These are phyloP conservation scores for Perilla frutescens DNA, from an alignment of 257 asterid species.

Conservation along the genomic window DNA sequence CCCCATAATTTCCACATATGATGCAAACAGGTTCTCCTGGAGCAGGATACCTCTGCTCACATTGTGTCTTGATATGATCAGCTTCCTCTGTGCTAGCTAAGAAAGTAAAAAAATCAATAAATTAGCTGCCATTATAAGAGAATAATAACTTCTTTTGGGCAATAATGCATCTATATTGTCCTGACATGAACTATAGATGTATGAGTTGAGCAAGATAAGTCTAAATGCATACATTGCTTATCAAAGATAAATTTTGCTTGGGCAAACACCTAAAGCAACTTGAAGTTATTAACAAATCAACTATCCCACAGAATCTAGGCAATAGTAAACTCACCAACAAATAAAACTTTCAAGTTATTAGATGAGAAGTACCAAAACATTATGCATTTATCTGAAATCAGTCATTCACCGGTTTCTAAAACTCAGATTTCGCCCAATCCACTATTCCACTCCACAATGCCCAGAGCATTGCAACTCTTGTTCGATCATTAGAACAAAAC, in stretches of 20 bases:
- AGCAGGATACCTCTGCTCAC: constrained; percentile 77
- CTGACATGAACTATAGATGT: constrained; percentile 23
- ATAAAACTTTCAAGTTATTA: neutral
- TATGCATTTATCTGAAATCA: neutral
- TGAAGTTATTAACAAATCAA: constrained; percentile 8
- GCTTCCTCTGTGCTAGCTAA: constrained; percentile 49
- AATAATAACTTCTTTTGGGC: constrained; percentile 8
- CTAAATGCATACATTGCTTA: constrained; percentile 3
- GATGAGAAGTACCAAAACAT: constrained; percentile 11
- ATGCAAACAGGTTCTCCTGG: constrained; percentile 86
- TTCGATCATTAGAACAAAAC: constrained; percentile 8
- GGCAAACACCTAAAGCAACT: neutral
- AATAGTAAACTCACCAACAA: neutral
- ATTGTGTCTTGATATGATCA: constrained; percentile 58
- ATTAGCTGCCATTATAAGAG: constrained; percentile 28
- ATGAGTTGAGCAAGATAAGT: constrained; percentile 15
- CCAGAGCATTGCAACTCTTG: neutral
- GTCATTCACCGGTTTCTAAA: neutral
- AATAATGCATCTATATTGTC: constrained; percentile 6
- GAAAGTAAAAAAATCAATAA: constrained; percentile 27
- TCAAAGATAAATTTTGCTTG: neutral
- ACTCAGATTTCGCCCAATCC: constrained; percentile 2
- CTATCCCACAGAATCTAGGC: constrained; percentile 1
- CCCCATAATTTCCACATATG: constrained; percentile 87
- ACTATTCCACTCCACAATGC: neutral